A percentile compares a stretch with the other conserved stretches of the same genome.
Evolutionary conservation across 352 stramenopile genomes (phyloP).

Genomic region (Pythium volutum): DNA sequence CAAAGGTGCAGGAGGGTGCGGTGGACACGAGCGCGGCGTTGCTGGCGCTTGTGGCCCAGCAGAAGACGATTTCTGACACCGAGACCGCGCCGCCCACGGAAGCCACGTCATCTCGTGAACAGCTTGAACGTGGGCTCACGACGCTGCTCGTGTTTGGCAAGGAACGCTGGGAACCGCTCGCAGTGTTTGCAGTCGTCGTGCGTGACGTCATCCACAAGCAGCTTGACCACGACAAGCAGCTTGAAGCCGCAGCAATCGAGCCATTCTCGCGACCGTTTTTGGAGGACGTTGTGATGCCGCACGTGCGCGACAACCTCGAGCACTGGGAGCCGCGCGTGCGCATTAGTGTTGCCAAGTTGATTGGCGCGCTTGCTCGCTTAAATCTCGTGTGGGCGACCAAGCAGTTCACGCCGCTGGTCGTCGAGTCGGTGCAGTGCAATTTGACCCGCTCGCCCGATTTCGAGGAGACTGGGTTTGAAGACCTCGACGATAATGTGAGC

Average conservation of each 20-base stretch:
- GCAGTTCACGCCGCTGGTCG: conserved; percentile 66
- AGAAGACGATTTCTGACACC: conserved; percentile 4
- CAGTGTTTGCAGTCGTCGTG: conserved; percentile 58
- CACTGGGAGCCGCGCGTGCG: conserved; percentile 85
- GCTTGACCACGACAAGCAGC: conserved; percentile 25
- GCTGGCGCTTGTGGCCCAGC: conserved; percentile 29
- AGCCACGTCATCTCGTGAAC: conserved; percentile 24
- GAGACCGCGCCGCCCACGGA: conserved; percentile 12
- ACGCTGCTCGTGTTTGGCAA: conserved; percentile 51
- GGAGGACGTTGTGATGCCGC: conserved; percentile 36
- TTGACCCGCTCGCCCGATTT: conserved; percentile 77
- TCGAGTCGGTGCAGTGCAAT: conserved; percentile 73
- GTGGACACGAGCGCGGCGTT: conserved; percentile 39
- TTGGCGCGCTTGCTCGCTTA: conserved; percentile 65
- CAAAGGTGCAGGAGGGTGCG: conserved; percentile 44
- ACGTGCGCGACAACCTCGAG: conserved; percentile 63
- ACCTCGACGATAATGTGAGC: conserved; percentile 80
- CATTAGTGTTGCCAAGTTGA: conserved; percentile 62
- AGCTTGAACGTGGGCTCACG: conserved; percentile 48
- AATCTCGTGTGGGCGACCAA: conserved; percentile 52
- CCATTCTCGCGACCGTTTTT: conserved; percentile 45
- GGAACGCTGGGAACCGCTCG: conserved; percentile 74
- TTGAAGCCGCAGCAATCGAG: conserved; percentile 9
- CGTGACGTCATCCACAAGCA: conserved; percentile 44
- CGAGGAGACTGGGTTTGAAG: conserved; percentile 72